Evolutionary conservation across 345 rosid species (phyloP).

Genomic region (Bruguiera parviflora): DNA sequence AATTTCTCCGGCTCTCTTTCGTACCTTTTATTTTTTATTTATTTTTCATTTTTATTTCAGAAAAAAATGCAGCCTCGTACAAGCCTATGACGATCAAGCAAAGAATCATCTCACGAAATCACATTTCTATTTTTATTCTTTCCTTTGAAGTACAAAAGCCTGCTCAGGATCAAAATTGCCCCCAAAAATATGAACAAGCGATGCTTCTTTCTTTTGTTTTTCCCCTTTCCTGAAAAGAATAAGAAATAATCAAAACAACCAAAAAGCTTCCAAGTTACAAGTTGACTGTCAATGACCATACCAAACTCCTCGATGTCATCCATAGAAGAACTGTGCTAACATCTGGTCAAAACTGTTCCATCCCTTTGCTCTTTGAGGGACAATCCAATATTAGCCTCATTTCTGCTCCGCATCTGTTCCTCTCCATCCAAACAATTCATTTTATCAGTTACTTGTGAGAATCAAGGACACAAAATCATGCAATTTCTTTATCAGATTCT

Average conservation of each 20-base stretch:
- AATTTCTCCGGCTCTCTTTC: too few species aligned
- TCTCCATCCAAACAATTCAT: conserved; percentile 23
- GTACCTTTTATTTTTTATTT: neutral
- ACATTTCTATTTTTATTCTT: conserved; percentile 9
- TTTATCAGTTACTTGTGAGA: conserved; percentile 5
- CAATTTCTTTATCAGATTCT: neutral
- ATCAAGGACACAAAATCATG: neutral
- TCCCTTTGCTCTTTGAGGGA: conserved; percentile 23
- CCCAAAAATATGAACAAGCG: conserved; percentile 14
- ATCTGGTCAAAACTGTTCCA: conserved; percentile 41
- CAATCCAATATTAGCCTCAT: conserved; percentile 22
- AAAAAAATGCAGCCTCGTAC: neutral
- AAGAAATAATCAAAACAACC: conserved; percentile 6
- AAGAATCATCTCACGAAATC: neutral
- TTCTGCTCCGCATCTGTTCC: conserved; percentile 34
- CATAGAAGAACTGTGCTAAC: conserved; percentile 16
- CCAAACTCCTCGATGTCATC: conserved; percentile 24
- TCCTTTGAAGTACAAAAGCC: neutral
- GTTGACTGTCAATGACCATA: conserved; percentile 10
- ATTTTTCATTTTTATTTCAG: neutral
- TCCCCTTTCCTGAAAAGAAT: neutral
- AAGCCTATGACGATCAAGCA: neutral
- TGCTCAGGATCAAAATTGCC: conserved; percentile 31
- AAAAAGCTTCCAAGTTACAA: conserved; percentile 23
- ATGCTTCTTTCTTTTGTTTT: neutral